phyloP scores from a whole-genome alignment of 331 rosid genomes.

The Malus hybrid region DNA sequence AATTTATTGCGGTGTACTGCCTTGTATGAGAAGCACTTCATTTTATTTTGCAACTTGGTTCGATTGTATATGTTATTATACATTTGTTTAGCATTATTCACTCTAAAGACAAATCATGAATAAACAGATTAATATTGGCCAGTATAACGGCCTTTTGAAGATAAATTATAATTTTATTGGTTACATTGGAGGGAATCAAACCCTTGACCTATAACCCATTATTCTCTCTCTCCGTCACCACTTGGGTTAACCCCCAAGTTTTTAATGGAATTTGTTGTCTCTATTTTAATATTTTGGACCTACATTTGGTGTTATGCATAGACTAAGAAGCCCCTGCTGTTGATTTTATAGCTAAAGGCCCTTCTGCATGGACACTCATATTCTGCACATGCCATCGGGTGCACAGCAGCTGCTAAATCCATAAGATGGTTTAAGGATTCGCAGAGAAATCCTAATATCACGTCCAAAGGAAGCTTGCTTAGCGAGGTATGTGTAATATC shows the following conservation, averaged over 20 bases:
- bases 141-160: neutral
- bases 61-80: neutral
- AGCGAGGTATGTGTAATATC: slow-evolving; percentile 51
- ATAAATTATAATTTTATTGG: neutral
- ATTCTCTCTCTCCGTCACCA: too few species aligned
- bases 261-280: neutral
- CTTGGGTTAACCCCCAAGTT: too few species aligned
- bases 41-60: slow-evolving; percentile 4
- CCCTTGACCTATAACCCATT: too few species aligned
- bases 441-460: slow-evolving; percentile 54
- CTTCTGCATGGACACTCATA: slow-evolving; percentile 97
- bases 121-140: neutral
- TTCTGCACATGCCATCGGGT: slow-evolving; percentile 90
- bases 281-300: neutral
- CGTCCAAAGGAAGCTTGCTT: slow-evolving; percentile 47
- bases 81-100: neutral
- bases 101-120: neutral
- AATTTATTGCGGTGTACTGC: neutral
- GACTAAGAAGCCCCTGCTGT: slow-evolving; percentile 1
- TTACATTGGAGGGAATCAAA: too few species aligned
- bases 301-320: neutral
- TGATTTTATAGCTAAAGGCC: slow-evolving; percentile 62
- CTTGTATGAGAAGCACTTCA: neutral
- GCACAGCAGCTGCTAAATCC: slow-evolving; percentile 82
- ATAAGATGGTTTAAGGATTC: slow-evolving; percentile 89